Evolutionary conservation across 768 basidiomycete genomes (phyloP).

Genomic region (Mycena pura): DNA sequence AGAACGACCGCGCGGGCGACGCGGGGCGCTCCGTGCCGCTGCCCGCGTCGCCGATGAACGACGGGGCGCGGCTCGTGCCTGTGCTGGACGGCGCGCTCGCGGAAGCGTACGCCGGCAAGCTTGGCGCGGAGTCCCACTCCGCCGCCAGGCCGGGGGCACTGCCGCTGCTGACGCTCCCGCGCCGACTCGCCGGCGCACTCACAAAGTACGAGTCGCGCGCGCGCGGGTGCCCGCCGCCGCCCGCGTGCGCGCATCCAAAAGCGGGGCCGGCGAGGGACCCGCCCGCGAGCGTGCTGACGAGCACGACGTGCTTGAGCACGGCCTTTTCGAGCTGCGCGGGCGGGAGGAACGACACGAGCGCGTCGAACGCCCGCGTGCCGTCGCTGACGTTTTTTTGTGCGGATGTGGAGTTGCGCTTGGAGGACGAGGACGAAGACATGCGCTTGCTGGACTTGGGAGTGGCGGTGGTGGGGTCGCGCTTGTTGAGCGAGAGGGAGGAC

Average conservation of each 20-base stretch:
- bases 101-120: neutral
- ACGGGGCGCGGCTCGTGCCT: conserved; percentile 1
- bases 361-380: conserved; percentile 43
- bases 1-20: no score
- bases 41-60: no score
- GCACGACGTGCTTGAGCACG: conserved; percentile 50
- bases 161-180: neutral
- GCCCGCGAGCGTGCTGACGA: conserved; percentile 37
- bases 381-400: neutral
- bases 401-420: neutral
- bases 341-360: conserved; percentile 53
- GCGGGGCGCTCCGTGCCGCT: no score
- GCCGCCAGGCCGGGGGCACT: neutral
- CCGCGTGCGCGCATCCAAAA: neutral
- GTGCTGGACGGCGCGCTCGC: neutral
- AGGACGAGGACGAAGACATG: neutral
- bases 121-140: neutral
- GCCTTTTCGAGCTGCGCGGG: conserved; percentile 45
- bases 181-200: no score
- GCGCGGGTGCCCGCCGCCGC: no score
- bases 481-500: neutral
- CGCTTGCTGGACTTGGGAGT: neutral
- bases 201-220: no score
- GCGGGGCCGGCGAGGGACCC: conserved; percentile 8
- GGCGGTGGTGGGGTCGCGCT: neutral